Evolutionary conservation across 2,329 filamentous ascomycete species (phyloP).

Genomic region (Penicillium hesseltinei): DNA sequence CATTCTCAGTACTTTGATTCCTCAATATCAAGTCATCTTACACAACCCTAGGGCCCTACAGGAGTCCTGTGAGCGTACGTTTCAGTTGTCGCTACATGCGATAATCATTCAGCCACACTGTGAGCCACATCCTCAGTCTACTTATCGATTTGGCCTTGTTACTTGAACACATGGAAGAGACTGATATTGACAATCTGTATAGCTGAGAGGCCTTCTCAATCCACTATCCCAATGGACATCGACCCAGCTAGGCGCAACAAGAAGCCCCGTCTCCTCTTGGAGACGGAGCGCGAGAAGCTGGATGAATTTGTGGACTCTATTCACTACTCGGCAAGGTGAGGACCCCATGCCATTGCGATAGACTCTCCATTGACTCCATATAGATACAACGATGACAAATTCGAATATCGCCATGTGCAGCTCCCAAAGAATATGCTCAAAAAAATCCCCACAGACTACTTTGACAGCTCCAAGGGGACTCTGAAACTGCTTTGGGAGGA

Average conservation of each 20-base stretch:
- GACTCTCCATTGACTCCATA: constrained; percentile 21
- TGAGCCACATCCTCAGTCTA: not conserved
- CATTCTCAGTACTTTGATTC: not conserved
- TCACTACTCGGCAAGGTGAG: constrained; percentile 88
- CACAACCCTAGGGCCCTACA: not conserved
- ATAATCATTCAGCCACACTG: not conserved
- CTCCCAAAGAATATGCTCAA: constrained; percentile 98
- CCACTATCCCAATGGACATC: constrained; percentile 50
- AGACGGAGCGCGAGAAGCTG: constrained; percentile 76
- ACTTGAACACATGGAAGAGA: not conserved
- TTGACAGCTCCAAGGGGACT: constrained; percentile 83
- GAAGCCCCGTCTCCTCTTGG: constrained; percentile 74
- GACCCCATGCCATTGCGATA: constrained; percentile 5
- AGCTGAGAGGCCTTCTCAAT: not conserved
- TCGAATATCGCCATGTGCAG: constrained; percentile 96
- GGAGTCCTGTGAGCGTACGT: not conserved
- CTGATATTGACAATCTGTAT: not conserved
- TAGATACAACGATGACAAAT: constrained; percentile 90
- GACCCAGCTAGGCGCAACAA: constrained; percentile 85
- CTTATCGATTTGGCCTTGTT: not conserved
- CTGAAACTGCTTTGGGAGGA: constrained; percentile 97
- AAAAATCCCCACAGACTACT: constrained; percentile 91
- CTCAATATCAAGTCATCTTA: not conserved
- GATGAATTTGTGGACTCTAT: constrained; percentile 93
- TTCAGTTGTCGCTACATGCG: not conserved